A percentile compares a stretch with the other conserved stretches of the same genome.
phyloP scores from a whole-genome alignment of 2,329 filamentous ascomycete genomes.

The Aspergillus costaricaensis region DNA sequence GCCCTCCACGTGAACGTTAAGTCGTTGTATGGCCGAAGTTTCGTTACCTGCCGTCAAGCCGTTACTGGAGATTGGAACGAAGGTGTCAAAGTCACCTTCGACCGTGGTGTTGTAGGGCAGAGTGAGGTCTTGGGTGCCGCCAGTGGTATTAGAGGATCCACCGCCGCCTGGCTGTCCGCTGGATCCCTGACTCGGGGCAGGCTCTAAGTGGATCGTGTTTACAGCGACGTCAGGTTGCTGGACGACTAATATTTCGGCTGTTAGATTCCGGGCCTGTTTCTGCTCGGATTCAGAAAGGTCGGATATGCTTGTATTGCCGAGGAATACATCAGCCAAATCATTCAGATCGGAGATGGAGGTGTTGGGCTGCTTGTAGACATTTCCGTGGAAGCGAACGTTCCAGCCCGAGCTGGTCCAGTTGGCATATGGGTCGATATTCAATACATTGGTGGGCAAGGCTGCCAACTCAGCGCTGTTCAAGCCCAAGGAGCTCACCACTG shows the following conservation, averaged over 20 bases:
- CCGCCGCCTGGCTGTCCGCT: constrained; percentile 2
- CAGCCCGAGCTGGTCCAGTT: constrained; percentile 5
- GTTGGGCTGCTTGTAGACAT: constrained; percentile 4
- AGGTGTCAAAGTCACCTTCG: neutral
- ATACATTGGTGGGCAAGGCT: constrained; percentile 1
- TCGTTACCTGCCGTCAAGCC: constrained; percentile 1
- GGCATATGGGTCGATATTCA: constrained; percentile 5
- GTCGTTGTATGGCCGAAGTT: neutral
- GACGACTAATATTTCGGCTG: neutral
- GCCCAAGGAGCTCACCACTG: constrained; percentile 1
- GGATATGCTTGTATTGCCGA: neutral
- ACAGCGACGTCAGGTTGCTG: neutral
- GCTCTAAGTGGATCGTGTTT: constrained; percentile 1
- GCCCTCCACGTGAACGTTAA: neutral
- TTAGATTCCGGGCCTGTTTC: neutral
- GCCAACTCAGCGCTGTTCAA: constrained; percentile 3
- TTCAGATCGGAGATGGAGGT: constrained; percentile 7
- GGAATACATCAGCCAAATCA: neutral
- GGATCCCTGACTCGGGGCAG: neutral
- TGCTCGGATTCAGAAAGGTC: constrained; percentile 2
- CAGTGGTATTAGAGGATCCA: neutral
- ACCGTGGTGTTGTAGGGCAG: neutral
- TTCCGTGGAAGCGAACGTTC: constrained; percentile 5
- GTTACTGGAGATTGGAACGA: neutral
- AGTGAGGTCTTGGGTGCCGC: neutral